These are phyloP conservation scores for Trametes meyenii DNA, from an alignment of 768 basidiomycete species.

Conservation along the genomic window DNA sequence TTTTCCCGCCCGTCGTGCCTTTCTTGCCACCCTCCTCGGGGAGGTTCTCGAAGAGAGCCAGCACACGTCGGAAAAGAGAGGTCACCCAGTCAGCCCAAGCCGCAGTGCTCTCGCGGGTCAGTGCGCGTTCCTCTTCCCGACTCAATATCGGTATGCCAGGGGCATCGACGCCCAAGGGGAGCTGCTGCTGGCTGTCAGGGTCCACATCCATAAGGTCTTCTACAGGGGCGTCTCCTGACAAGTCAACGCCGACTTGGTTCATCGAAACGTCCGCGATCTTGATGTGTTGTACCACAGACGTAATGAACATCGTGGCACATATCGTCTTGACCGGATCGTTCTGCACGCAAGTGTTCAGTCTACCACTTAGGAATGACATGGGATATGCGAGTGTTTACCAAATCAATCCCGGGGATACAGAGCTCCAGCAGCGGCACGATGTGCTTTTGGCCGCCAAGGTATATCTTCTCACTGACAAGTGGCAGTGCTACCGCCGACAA, in stretches of 20 bases:
- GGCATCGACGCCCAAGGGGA: conserved; percentile 56
- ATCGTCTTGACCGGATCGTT: conserved; percentile 83
- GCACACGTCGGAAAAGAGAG: conserved; percentile 73
- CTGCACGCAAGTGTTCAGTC: conserved; percentile 37
- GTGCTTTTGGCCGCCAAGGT: conserved; percentile 88
- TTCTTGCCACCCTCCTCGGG: conserved; percentile 93
- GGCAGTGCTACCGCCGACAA: conserved; percentile 77
- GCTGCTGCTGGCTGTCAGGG: conserved; percentile 45
- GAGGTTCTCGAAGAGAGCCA: conserved; percentile 87
- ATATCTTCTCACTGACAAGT: conserved; percentile 73
- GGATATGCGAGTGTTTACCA: conserved; percentile 47
- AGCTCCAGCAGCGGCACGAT: conserved; percentile 86
- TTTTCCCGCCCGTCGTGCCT: conserved; percentile 85
- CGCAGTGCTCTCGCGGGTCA: conserved; percentile 78
- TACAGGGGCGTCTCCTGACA: conserved; percentile 55
- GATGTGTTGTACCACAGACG: conserved; percentile 71
- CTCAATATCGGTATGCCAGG: conserved; percentile 48
- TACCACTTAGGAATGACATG: background rate
- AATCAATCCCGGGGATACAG: conserved; percentile 89
- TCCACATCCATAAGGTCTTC: conserved; percentile 60
- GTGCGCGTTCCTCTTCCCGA: conserved; percentile 67
- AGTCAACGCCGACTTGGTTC: conserved; percentile 56
- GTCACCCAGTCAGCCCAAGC: conserved; percentile 84
- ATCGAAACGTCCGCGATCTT: conserved; percentile 78
- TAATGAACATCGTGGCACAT: conserved; percentile 79